Evolutionary conservation across 208 protist genomes (phyloP).

Genomic region (Phytomonas francai): DNA sequence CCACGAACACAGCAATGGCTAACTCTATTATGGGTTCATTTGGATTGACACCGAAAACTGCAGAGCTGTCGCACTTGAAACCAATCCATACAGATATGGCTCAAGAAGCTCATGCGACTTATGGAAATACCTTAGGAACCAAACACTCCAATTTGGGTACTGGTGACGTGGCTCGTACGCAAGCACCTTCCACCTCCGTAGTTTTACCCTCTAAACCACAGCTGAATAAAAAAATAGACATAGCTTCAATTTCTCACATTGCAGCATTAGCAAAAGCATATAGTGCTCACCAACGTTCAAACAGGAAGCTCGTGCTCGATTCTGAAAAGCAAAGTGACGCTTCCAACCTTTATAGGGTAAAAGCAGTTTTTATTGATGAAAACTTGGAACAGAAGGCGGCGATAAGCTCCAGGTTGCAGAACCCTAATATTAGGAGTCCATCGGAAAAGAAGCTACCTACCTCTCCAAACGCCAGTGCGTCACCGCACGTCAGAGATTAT

Average conservation of each 20-base stretch:
- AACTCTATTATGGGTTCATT: background rate
- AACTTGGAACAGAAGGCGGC: background rate
- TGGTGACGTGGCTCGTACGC: background rate
- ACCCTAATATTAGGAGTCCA: background rate
- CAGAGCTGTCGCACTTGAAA: background rate
- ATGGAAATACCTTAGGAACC: background rate
- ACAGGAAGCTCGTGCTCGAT: background rate
- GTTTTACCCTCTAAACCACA: background rate
- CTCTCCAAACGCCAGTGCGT: background rate
- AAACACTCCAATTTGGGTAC: background rate
- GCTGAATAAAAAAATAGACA: background rate
- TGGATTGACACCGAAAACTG: background rate
- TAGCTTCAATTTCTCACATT: background rate
- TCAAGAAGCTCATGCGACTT: background rate
- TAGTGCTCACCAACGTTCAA: background rate
- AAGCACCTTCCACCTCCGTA: background rate
- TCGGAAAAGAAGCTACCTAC: background rate
- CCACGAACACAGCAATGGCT: background rate
- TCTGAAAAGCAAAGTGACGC: background rate
- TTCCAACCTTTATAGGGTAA: background rate
- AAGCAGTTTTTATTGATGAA: background rate
- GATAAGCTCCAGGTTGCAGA: background rate
- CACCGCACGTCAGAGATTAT: background rate
- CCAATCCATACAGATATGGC: background rate
- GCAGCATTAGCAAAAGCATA: background rate